phyloP scores from a whole-genome alignment of 2,329 filamentous ascomycete genomes.

The Venturia aucupariae region DNA sequence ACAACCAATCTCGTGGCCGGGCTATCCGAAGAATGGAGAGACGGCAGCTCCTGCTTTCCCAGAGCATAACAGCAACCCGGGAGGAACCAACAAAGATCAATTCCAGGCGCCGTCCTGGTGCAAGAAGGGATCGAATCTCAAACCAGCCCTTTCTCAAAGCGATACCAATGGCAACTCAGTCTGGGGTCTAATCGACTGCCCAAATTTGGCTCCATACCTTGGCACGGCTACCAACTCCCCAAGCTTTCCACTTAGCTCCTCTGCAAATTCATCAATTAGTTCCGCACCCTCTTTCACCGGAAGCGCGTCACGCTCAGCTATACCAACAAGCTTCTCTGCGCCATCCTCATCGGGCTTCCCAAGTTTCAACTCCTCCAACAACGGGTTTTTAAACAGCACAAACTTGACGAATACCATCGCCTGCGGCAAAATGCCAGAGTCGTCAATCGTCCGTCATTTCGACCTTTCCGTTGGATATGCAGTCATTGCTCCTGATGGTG shows the following conservation, averaged over 20 bases:
- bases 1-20: conserved; percentile 23
- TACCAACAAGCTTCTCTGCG: not conserved
- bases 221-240: not conserved
- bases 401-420: conserved; percentile 16
- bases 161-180: conserved; percentile 24
- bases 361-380: not conserved
- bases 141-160: conserved; percentile 19
- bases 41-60: conserved; percentile 15
- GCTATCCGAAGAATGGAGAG: conserved; percentile 20
- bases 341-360: not conserved
- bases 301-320: not conserved
- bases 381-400: conserved; percentile 14
- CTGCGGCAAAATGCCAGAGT: conserved; percentile 24
- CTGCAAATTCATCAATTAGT: not conserved
- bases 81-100: conserved; percentile 4
- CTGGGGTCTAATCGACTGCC: conserved; percentile 24
- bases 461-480: conserved; percentile 18
- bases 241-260: not conserved
- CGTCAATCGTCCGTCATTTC: conserved; percentile 25
- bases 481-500: conserved; percentile 23
- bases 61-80: conserved; percentile 18
- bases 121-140: conserved; percentile 19
- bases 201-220: conserved; percentile 19
- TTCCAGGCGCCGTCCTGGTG: conserved; percentile 22
- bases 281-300: not conserved